A percentile compares a stretch with the other conserved stretches of the same genome.
Conservation (phyloP, 768 basidiomycete genomes). For the Lanmaoa pseudosensibilis region DNA sequence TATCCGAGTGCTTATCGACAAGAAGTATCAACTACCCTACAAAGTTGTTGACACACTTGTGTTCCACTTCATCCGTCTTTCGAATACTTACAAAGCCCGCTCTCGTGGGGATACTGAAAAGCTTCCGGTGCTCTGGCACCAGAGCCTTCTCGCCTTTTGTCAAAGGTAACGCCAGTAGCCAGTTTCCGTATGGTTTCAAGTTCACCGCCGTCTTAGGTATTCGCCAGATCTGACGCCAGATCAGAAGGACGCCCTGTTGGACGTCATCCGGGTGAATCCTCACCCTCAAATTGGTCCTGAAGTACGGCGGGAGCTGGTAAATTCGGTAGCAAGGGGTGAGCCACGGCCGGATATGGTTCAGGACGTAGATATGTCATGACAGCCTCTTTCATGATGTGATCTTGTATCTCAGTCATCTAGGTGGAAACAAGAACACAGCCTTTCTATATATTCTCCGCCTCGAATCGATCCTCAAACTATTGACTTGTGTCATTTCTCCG, state of each 20-base stretch:
- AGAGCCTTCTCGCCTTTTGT: slow-evolving; percentile 89
- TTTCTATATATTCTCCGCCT: background rate
- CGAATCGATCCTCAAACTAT: background rate
- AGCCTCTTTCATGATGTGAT: background rate
- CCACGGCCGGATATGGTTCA: slow-evolving; percentile 62
- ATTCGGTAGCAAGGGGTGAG: slow-evolving; percentile 83
- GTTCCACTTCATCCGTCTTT: slow-evolving; percentile 96
- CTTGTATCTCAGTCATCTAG: background rate
- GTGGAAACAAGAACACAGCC: background rate
- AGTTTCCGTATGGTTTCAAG: background rate
- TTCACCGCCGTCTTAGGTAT: slow-evolving; percentile 55
- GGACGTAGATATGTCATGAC: slow-evolving; percentile 63
- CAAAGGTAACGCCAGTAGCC: slow-evolving; percentile 65
- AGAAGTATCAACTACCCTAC: slow-evolving; percentile 97
- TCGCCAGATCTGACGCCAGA: slow-evolving; percentile 92
- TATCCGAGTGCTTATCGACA: slow-evolving; percentile 94
- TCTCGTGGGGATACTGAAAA: slow-evolving; percentile 69
- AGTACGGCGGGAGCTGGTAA: slow-evolving; percentile 86
- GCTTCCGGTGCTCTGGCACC: slow-evolving; percentile 98
- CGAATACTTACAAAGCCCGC: slow-evolving; percentile 82
- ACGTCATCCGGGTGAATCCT: slow-evolving; percentile 82
- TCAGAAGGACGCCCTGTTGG: slow-evolving; percentile 95
- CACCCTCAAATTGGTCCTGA: slow-evolving; percentile 89
- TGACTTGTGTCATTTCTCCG: background rate
- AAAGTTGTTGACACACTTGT: slow-evolving; percentile 97